phyloP scores from a whole-genome alignment of 768 basidiomycete species.

The Hypsizygus marmoreus region DNA sequence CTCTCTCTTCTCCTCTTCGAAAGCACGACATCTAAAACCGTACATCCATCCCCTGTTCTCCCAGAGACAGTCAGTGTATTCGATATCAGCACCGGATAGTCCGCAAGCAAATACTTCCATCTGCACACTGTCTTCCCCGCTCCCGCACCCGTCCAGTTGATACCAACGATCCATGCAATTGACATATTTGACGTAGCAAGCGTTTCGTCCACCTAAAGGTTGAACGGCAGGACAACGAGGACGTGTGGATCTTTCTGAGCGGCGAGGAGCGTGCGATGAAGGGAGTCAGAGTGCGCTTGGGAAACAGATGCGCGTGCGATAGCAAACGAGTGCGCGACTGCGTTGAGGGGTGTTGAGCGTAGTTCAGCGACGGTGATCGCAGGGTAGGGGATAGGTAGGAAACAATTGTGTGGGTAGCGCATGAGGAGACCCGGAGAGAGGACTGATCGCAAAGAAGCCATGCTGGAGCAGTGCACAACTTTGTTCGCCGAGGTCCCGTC shows the following conservation, averaged over 20 bases:
- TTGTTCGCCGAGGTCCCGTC: constrained; percentile 28
- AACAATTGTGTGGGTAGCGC: constrained; percentile 40
- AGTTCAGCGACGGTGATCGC: constrained; percentile 35
- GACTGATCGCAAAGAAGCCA: constrained; percentile 38
- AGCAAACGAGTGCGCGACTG: constrained; percentile 25
- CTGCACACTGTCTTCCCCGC: constrained; percentile 36
- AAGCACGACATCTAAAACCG: constrained; percentile 43
- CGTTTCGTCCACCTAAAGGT: constrained; percentile 36
- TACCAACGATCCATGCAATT: constrained; percentile 39
- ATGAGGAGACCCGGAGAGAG: constrained; percentile 22
- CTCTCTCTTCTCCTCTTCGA: no score
- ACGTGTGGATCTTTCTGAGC: constrained; percentile 16
- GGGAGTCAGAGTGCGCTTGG: constrained; percentile 29
- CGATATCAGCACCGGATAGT: constrained; percentile 33
- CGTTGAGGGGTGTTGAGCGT: constrained; percentile 27
- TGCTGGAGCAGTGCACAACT: constrained; percentile 36
- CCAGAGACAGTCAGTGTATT: constrained; percentile 42
- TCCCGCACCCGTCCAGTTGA: constrained; percentile 39
- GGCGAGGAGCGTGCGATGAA: constrained; percentile 23
- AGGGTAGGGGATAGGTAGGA: constrained; percentile 42
- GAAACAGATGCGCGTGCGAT: constrained; percentile 22
- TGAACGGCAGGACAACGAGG: constrained; percentile 27
- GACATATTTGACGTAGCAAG: constrained; percentile 42
- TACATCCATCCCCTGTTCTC: constrained; percentile 36
- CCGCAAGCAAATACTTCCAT: constrained; percentile 40